Base-by-base conservation (phyloP, 306 rosid genomes). In the Abrus pulchellus region DNA sequence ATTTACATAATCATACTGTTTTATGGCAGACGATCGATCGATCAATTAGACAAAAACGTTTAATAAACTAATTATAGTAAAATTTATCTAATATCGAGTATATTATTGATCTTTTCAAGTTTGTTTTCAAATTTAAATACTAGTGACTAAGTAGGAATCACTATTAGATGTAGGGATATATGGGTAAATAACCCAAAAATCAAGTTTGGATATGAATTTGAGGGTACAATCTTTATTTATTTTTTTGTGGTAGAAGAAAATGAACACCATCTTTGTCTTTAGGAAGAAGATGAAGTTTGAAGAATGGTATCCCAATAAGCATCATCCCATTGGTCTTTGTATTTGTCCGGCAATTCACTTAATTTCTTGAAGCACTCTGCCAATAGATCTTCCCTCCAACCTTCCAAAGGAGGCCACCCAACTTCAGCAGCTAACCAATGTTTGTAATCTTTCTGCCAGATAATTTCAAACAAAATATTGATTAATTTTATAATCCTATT, bases 301-400 rank as follows among this genome's bases (percentile, higher is more conserved):
- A n/a, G 48, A 13, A 68, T 48, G 54, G 77, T 36, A 29, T 82
- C 78, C 82, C 85, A 82, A 61, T 40, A 69, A 41, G 73, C 82
- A 40, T 61, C 85, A 28, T 76, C 68, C 82, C 82, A 76, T 3
- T 50, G 67, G 27, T 82, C 82, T 30, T 56, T 82, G 68, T 43
- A 61, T 9, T 43, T 49, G 27, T 33, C 47, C 0, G 74, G 70
- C 20, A 49, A 29, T 50, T 6, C 78, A 33, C 13, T 9, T 5
- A 36, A 4, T 43, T 60, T 68, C 61, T 52, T 69, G 49, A 40
- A 1, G 45, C 67, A 55, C 78, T 82, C 85, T 60, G 3, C 7
- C 27, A 48, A 3, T 54, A 76, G 10, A 5, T 27, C 43, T 13
- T 69, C 82, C 52, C 65, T 76, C 86, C 82, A 82, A 8, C 61